Percentiles rank a stretch among this genome's conserved stretches.
These are phyloP conservation scores for Wickerhamiella australiensis DNA, from an alignment of 805 yeast genomes.

Conservation along the genomic window DNA sequence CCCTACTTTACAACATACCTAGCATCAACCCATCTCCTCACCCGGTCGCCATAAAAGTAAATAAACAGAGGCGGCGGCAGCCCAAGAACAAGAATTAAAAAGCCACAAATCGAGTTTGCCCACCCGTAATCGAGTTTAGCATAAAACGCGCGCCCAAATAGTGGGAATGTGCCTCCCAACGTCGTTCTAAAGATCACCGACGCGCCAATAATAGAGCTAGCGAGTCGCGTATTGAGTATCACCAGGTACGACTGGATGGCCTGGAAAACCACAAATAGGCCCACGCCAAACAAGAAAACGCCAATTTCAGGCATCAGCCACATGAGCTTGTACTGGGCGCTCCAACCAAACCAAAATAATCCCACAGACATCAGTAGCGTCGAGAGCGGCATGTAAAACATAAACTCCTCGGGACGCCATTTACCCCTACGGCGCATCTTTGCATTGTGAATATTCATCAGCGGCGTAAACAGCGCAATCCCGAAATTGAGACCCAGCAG, in stretches of 20 bases:
- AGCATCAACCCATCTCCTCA: slow-evolving; percentile 48
- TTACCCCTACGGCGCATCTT: slow-evolving; percentile 33
- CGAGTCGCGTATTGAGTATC: slow-evolving; percentile 54
- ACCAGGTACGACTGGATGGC: slow-evolving; percentile 56
- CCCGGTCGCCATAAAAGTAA: slow-evolving; percentile 41
- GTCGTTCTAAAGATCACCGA: slow-evolving; percentile 55
- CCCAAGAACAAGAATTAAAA: slow-evolving; percentile 45
- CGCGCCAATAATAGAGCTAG: slow-evolving; percentile 60
- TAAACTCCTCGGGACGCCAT: slow-evolving; percentile 47
- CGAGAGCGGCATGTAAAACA: slow-evolving; percentile 40
- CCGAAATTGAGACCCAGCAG: slow-evolving; percentile 46
- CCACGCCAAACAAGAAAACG: slow-evolving; percentile 45
- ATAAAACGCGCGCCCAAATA: slow-evolving; percentile 51
- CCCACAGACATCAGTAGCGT: slow-evolving; percentile 49
- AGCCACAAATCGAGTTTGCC: slow-evolving; percentile 55
- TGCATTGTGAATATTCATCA: slow-evolving; percentile 30
- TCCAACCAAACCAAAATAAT: slow-evolving; percentile 62
- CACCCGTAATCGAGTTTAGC: slow-evolving; percentile 49
- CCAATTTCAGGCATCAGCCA: slow-evolving; percentile 60
- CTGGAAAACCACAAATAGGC: slow-evolving; percentile 52
- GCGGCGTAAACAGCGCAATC: slow-evolving; percentile 36
- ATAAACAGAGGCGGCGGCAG: slow-evolving; percentile 54
- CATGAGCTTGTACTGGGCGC: slow-evolving; percentile 41
- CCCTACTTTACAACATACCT: slow-evolving; percentile 18
- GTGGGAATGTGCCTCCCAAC: slow-evolving; percentile 59